A percentile compares a stretch with the other conserved stretches of the same genome.
Evolutionary conservation across 2,329 filamentous ascomycete genomes (phyloP).

Genomic region (Aureobasidium sp.): DNA sequence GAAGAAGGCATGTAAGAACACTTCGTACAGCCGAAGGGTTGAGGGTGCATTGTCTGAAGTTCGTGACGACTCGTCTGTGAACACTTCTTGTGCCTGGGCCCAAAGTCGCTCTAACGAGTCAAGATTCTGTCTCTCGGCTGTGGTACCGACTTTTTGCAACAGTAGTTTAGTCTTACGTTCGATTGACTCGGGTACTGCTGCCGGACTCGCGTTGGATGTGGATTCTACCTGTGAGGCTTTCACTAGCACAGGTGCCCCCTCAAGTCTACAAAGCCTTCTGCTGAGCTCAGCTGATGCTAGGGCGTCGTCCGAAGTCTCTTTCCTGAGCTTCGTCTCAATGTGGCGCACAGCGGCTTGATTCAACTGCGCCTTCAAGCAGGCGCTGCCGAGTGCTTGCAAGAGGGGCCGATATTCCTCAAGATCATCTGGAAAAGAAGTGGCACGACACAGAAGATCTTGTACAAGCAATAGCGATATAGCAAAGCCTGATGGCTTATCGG

Average conservation of each 20-base stretch:
- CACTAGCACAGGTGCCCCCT: background rate
- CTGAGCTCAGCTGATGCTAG: background rate
- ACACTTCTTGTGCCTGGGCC: conserved; percentile 12
- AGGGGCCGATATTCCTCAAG: background rate
- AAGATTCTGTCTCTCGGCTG: conserved; percentile 17
- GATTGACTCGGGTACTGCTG: background rate
- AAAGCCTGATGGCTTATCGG: background rate
- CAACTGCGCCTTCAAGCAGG: background rate
- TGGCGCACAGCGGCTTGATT: background rate
- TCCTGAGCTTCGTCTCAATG: background rate
- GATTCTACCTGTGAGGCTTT: background rate
- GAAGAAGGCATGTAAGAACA: conserved; percentile 41
- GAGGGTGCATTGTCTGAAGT: conserved; percentile 6
- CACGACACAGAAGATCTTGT: conserved; percentile 1
- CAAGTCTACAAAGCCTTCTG: background rate
- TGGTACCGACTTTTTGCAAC: background rate
- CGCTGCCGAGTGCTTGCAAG: background rate
- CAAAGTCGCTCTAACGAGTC: conserved; percentile 15
- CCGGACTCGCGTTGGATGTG: background rate
- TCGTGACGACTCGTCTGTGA: background rate
- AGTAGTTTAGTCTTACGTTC: background rate
- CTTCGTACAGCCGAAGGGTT: conserved; percentile 23
- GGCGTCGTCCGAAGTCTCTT: background rate
- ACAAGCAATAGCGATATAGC: background rate
- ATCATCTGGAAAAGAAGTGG: background rate